Base-by-base conservation (phyloP, 192 early-diverging fungal genomes). In the Globomyces pollinis-pini region DNA sequence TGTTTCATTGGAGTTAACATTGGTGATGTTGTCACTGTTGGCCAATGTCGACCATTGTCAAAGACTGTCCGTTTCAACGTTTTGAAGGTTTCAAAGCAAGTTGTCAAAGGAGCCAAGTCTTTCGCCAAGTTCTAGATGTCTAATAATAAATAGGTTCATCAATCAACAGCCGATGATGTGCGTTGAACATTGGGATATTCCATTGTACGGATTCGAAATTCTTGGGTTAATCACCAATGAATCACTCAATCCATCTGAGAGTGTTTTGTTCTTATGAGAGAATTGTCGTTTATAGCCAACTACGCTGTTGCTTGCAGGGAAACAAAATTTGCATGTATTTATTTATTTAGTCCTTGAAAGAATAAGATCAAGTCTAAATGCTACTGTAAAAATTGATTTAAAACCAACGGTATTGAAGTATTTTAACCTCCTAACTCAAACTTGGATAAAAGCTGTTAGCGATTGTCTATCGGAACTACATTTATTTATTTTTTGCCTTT, bases 61-160 rank as follows among this genome's bases (percentile, higher is more conserved):
- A 99, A 99, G 88, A 99, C 96, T 61, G 88, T 99, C 71, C 91
- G 94, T 71, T 99, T 96, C 92, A 99, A 99, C 86, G 96, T 99
- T 65, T 83, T 99, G 73, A 94, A 93, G 85, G 88, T 93, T 80
- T 75, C 81, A 73, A 92, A 93, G 88, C 71, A 76, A 72, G 65
- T 73, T 50, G 70, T 72, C 62, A 90, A 89, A 84, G 83, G 81
- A 70, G 78, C 82, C 73, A 94, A 94, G 89, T 72, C 78, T 71
- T 94, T 94, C 86, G 68, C 78, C 69, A 91, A 90, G 85, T 94
- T 92, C 86, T 94, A 87, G 86, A 24, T 33, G 13, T 16, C 30
- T 16, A 16, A 33, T 34, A 51, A 51, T 51, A 51, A 51, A 51
- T 51, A 20, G 39, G 31, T 60, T 24, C 8, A 47, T 47, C 44